Base-by-base conservation (phyloP, 257 asterid species). In the Penstemon newberryi region DNA sequence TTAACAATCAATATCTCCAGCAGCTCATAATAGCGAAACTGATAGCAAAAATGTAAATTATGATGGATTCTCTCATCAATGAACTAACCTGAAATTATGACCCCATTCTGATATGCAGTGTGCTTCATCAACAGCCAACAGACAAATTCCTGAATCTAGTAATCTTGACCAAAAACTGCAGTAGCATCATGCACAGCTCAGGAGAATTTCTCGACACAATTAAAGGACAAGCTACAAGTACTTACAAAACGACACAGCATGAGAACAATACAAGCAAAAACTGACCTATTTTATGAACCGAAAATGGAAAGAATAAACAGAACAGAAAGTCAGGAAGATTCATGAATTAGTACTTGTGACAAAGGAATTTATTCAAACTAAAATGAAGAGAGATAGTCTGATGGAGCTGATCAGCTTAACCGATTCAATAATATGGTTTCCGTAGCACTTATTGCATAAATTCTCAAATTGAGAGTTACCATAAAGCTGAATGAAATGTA, bases 91-190 rank as follows among this genome's bases (percentile, higher is more conserved):
- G 89, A 92, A 92, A 82, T 83, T 79, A 60, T 92, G 98, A 56
- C 98, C 98, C 98, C 98, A 92, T 79, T 92, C 97, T 33, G 98
- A 92, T 73, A 92, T 92, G 84, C 98, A 92, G 73, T 92, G 98
- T 67, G 96, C 98, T 83, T 92, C 98, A 66, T 92, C 98, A 81
- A 92, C 95, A 77, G 98, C 97, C 81, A 92, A 69, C 54, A 92
- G 87, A 75, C 96, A 85, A 59, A 92, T 85, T 75, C 98, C 98
- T 4, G 79, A 74, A 53, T 78, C 73, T 43, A 81, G 81, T 79
- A 90, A 73, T 73, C 84, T 85, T 71, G 92, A 78, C 98, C 98
- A 92, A 83, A 92, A 92, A 81, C 98, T 92, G 96, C 84, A 82
- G 56, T 47, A 70, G 51, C 73, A 68, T 47, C 51, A 66, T 44